A percentile compares a stretch with the other conserved stretches of the same genome.
Evolutionary conservation across 257 asterid genomes (phyloP).

Genomic region (Lycium ferocissimum): DNA sequence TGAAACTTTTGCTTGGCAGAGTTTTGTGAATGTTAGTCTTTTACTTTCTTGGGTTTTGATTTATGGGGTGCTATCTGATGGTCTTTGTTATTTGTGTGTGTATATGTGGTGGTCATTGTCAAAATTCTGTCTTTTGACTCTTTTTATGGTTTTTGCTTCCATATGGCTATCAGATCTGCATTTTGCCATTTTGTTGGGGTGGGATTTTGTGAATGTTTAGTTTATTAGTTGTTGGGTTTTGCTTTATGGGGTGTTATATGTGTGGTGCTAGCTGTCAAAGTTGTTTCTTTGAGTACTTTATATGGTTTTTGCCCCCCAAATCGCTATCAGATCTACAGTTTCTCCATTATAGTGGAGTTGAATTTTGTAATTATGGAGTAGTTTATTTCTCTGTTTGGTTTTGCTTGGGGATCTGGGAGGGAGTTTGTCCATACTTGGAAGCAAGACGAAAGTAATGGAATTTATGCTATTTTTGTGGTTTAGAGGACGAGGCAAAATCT

Average conservation of each 20-base stretch:
- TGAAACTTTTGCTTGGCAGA: too few relatives aligned
- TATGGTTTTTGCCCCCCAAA: neutral
- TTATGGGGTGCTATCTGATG: too few relatives aligned
- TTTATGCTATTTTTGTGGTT: neutral
- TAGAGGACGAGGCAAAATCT: neutral
- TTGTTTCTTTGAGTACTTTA: neutral
- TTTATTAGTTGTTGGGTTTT: neutral
- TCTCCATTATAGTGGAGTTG: neutral
- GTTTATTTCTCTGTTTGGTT: neutral
- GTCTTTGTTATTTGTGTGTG: too few relatives aligned
- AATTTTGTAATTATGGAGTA: neutral
- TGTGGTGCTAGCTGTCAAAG: neutral
- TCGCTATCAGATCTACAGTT: slow-evolving; percentile 9
- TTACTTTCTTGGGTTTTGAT: too few relatives aligned
- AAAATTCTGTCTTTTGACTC: too few relatives aligned
- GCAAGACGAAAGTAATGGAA: neutral
- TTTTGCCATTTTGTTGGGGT: neutral
- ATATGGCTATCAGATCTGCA: too few relatives aligned
- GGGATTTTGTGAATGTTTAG: neutral
- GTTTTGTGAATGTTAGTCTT: too few relatives aligned
- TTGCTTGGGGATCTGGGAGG: neutral
- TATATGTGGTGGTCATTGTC: too few relatives aligned
- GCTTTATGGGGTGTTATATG: neutral
- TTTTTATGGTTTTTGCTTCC: too few relatives aligned
- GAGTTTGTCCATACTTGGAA: neutral